Conservation (phyloP, 768 basidiomycete genomes). For the Ephemerocybe angulata region DNA sequence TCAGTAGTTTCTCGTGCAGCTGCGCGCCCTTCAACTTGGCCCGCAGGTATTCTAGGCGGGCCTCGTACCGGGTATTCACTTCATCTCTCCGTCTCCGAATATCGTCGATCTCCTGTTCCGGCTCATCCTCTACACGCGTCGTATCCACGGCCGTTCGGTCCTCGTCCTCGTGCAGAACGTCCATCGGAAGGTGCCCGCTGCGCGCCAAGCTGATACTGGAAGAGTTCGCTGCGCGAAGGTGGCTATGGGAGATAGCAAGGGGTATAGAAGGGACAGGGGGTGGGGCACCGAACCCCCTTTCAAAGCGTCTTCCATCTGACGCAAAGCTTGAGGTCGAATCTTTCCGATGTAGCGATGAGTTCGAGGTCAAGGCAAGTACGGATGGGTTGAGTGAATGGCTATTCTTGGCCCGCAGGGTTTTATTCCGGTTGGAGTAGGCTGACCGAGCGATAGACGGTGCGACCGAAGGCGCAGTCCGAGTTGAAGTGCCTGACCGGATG, state of each 20-base stretch:
- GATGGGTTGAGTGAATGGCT: constrained; percentile 23
- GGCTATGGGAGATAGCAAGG: constrained; percentile 23
- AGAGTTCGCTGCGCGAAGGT: constrained; percentile 31
- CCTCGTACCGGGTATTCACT: constrained; percentile 68
- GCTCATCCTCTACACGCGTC: constrained; percentile 28
- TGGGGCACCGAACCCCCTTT: constrained; percentile 10
- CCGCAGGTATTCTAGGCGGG: constrained; percentile 72
- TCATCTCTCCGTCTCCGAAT: constrained; percentile 68
- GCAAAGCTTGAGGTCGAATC: constrained; percentile 60
- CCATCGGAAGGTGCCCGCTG: constrained; percentile 50
- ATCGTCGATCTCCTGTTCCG: constrained; percentile 63
- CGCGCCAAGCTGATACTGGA: constrained; percentile 50
- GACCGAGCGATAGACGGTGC: constrained; percentile 45
- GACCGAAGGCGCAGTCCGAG: constrained; percentile 44
- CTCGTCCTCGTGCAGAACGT: constrained; percentile 50
- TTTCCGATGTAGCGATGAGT: constrained; percentile 45
- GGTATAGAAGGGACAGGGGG: constrained; percentile 38
- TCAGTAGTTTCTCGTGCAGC: constrained; percentile 75
- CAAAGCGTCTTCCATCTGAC: constrained; percentile 36
- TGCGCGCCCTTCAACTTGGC: constrained; percentile 83
- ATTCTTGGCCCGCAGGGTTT: constrained; percentile 30
- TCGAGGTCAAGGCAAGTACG: constrained; percentile 17
- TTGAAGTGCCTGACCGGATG: constrained; percentile 51
- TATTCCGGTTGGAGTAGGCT: constrained; percentile 35
- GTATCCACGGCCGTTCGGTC: constrained; percentile 19